These are phyloP conservation scores for Botryotinia globosa DNA, from an alignment of 2,329 filamentous ascomycete genomes.

Conservation along the genomic window DNA sequence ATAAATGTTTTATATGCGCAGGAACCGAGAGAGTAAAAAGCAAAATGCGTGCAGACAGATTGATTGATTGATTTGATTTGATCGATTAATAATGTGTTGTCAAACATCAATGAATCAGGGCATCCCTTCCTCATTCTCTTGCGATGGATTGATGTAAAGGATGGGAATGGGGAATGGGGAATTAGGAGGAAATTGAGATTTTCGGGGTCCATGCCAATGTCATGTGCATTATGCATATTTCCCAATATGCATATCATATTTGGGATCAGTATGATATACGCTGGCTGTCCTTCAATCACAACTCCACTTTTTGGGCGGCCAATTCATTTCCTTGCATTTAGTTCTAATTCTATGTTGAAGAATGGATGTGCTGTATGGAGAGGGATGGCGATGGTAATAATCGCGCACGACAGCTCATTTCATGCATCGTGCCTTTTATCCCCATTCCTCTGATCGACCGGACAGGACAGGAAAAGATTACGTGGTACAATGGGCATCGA, in stretches of 20 bases:
- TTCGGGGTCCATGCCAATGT: conserved; percentile 9
- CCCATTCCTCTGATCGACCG: conserved; percentile 7
- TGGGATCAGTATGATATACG: background rate
- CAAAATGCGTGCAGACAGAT: background rate
- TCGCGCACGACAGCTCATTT: conserved; percentile 9
- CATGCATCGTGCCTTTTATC: background rate
- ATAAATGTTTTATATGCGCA: conserved; percentile 20
- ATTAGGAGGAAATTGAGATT: conserved; percentile 10
- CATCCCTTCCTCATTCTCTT: background rate
- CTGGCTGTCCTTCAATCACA: background rate
- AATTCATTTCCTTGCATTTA: conserved; percentile 6
- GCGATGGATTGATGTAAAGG: background rate
- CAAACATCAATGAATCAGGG: conserved; percentile 10
- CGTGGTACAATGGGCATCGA: background rate
- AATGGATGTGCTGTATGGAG: background rate
- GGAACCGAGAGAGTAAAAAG: background rate
- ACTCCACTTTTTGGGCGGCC: background rate
- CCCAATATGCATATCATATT: background rate
- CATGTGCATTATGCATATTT: conserved; percentile 5
- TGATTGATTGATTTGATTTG: background rate
- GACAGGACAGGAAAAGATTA: background rate
- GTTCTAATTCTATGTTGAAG: background rate
- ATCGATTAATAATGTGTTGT: conserved; percentile 8
- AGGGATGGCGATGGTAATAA: background rate
- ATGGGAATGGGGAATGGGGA: background rate